These are phyloP conservation scores for Agastache rugosa DNA, from an alignment of 257 asterid species.

Conservation along the genomic window DNA sequence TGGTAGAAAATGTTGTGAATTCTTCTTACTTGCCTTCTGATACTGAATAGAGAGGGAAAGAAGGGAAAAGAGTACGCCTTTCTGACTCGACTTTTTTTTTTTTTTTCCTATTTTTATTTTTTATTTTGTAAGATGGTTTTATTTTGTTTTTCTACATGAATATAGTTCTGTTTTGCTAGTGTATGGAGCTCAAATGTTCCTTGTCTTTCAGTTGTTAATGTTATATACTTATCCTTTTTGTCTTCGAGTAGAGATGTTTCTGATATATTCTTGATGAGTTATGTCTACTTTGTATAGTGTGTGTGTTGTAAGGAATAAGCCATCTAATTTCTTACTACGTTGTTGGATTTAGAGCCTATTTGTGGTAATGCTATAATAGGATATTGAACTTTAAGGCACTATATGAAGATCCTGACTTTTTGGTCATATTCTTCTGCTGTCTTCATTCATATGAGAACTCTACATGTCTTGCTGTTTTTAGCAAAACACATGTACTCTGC, in stretches of 20 bases:
- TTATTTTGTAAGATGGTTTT: not conserved
- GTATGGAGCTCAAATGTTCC: constrained; percentile 29
- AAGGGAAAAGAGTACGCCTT: constrained; percentile 46
- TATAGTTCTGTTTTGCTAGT: constrained; percentile 29
- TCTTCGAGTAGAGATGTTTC: constrained; percentile 25
- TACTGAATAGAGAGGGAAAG: constrained; percentile 54
- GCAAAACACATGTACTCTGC: not conserved
- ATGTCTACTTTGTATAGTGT: not conserved
- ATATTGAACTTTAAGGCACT: not conserved
- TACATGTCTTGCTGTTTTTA: not conserved
- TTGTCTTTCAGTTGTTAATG: constrained; percentile 16
- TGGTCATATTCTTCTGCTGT: not conserved
- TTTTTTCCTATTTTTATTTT: constrained; percentile 2
- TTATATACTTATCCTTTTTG: constrained; percentile 1
- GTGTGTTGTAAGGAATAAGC: constrained; percentile 4
- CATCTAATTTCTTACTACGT: not conserved
- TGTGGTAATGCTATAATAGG: constrained; percentile 10
- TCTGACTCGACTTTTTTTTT: constrained; percentile 24
- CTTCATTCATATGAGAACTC: not conserved
- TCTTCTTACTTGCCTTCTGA: constrained; percentile 69
- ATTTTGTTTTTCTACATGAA: not conserved
- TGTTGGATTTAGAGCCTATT: not conserved
- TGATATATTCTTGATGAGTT: constrained; percentile 20
- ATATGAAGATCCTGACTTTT: not conserved
- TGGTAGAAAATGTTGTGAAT: constrained; percentile 39